Base-by-base conservation (phyloP, 108 stramenopile genomes). In the Craspedostauros australis region DNA sequence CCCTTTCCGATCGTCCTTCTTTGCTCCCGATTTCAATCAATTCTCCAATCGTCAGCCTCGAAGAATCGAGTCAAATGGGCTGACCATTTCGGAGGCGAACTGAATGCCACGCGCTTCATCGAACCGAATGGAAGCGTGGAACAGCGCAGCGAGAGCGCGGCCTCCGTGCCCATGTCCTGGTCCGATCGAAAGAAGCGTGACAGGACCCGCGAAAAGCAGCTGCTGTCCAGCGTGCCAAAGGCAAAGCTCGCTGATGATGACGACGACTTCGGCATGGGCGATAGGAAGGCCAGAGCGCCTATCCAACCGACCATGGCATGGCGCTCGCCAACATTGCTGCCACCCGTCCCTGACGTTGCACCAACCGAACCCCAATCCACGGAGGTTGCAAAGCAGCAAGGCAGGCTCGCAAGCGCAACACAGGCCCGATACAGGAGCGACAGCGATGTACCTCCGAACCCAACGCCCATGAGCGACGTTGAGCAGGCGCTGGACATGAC, bases 401-500 rank as follows among this genome's bases (percentile, higher is more conserved):
- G 52, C 47, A 71, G 89, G 14, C 81, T 84, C 68, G 60, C 54
- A 33, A 62, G 32, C 2, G 72, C 73, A 4, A 16, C 48, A 34
- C 66, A 66, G 23, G 80, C 72, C 24, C 57, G 37, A 11, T 92
- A 82, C 55, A 3, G 46, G 0, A 71, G 83, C 9, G 86, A 86
- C 37, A 54, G 47, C 30, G 55, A 74, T 32, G 80, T 88, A 14
- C 86, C 90, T 1, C 70, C 50, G 49, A 73, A 55, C 32, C 90
- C 90, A 24, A 47, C 66, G 16, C 71, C 76, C 15, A 58, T 92
- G 27, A 85, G 53, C 64, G 86, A 92, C 38, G 70, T 87, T 11
- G 90, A 92, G 46, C 82, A 74, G 49, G 84, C 90, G 14, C 68
- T 86, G 32, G 90, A 92, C 39, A 62, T 88, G 62, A 75, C 75